These are phyloP conservation scores for Boletus sp. DNA, from an alignment of 768 basidiomycete species.

Conservation along the genomic window DNA sequence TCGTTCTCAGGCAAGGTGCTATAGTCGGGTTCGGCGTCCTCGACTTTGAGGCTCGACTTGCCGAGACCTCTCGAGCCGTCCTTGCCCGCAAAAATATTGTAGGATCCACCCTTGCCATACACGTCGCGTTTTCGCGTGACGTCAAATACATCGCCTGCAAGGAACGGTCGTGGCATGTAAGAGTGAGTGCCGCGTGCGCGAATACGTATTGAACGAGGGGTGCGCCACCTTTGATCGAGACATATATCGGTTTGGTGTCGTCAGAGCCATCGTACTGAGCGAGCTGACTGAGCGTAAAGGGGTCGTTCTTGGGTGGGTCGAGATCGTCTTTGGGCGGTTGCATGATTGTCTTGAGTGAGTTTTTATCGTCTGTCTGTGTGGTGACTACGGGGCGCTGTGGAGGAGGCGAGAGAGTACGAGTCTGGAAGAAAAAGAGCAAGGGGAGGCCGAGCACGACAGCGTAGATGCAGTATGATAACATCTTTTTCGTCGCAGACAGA, in stretches of 20 bases:
- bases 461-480: conserved; percentile 25
- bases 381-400: conserved; percentile 7
- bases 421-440: conserved; percentile 25
- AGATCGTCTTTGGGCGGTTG: conserved; percentile 60
- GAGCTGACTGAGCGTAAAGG: conserved; percentile 68
- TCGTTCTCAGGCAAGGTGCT: conserved; percentile 69
- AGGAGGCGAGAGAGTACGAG: conserved; percentile 3
- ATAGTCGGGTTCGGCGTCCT: conserved; percentile 88
- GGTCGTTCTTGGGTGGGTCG: conserved; percentile 71
- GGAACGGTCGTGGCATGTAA: background rate
- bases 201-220: conserved; percentile 31
- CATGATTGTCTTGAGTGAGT: conserved; percentile 61
- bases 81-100: conserved; percentile 88
- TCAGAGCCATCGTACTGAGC: conserved; percentile 69
- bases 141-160: conserved; percentile 75
- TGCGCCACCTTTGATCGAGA: conserved; percentile 82
- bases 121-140: conserved; percentile 82
- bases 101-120: conserved; percentile 79
- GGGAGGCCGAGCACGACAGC: conserved; percentile 32
- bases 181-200: background rate
- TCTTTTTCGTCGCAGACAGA: conserved; percentile 3
- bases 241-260: conserved; percentile 69
- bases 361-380: conserved; percentile 23
- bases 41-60: conserved; percentile 79
- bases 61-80: conserved; percentile 90